Base-by-base conservation (phyloP, 2,329 filamentous ascomycete species). In the Beauveria rudraprayagi region DNA sequence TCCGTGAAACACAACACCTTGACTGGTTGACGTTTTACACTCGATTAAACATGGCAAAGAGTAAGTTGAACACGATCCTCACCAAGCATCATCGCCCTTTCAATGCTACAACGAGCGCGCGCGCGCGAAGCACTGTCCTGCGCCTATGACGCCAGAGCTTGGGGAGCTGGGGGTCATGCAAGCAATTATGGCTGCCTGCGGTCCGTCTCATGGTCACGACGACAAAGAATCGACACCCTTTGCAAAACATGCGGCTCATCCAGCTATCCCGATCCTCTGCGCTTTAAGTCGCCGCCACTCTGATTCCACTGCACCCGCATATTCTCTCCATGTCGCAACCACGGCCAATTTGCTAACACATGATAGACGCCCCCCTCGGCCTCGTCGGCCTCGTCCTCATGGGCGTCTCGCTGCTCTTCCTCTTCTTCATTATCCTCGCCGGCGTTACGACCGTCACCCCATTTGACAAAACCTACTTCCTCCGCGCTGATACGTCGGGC, bases 391-490 rank as follows among this genome's bases (percentile, higher is more conserved):
- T 82, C 61, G 44, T 82, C 66, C 75, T 85, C 66, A 74, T 83
- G 65, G 78, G 73, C 63, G 75, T 72, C 54, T 80, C 82, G 40
- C 75, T 83, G 48, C 74, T 84, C 37, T 71, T 85, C 67, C 76
- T 85, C 57, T 81, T 80, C 72, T 84, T 86, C 76, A 73, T 85
- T 66, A 80, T 87, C 68, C 78, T 88, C 44, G 76, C 80, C 19
- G 84, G 78, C 62, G 72, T 84, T 52, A 75, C 75, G n/a, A 64
- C 72, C 63, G 71, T 72, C n/a, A 70, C 77, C 7, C 83, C 83
- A 2, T 78, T 95, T 60, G 84, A 89, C 73, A 77, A 86, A 62
- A 91, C 92, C 65, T 97, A 91, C 76, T 96, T 97, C 79, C 84
- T 97, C 37, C 81, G 88, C 70, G 90, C 90, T 68, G 83, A 89